Base-by-base conservation (phyloP, 805 yeast species). In the Candida insectorum region DNA sequence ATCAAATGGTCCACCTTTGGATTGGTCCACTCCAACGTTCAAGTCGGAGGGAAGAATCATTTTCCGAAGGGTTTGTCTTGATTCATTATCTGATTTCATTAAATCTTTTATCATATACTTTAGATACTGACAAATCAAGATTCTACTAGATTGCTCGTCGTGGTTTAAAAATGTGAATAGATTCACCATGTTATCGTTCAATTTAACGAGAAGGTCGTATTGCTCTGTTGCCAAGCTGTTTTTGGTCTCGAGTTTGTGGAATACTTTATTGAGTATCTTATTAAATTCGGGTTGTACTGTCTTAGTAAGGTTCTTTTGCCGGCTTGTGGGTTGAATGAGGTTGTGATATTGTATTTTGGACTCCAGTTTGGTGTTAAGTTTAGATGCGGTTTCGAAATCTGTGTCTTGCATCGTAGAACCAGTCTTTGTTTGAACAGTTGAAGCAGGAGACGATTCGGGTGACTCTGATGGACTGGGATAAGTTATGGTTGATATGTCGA, bases 81-180 rank as follows among this genome's bases (percentile, higher is more conserved):
- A 25, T 8, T 34, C 34, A 9, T 12, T 39, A 3, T 43, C 45
- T 14, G 26, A 26, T 23, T 60, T 61, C 16, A 51, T 34, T 16
- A 66, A 34, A 30, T 67, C 73, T 36, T 62, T 62, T 27, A 66
- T 39, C 7, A 66, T 41, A 30, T 64, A 64, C 43, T 65, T 64
- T 34, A 66, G 44, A 34, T 58, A 62, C 38, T 64, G 71, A 33
- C 60, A 63, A 9, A 60, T 38, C n/a, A 66, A 30, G 2, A 64
- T 40, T 36, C 60, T 62, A 24, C 23, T 28, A 16, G 15, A 23
- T 12, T 46, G 47, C 11, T 42, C 28, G 10, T 39, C 39, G 18
- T 31, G 24, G 17, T 53, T 56, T 5, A 46, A 38, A 26, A 59
- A 52, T 3, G 48, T 43, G n/a, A 56, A 26, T 29, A 55, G 29